Conservation (phyloP, 2,329 filamentous ascomycete genomes). For the Colletotrichum sp. region DNA sequence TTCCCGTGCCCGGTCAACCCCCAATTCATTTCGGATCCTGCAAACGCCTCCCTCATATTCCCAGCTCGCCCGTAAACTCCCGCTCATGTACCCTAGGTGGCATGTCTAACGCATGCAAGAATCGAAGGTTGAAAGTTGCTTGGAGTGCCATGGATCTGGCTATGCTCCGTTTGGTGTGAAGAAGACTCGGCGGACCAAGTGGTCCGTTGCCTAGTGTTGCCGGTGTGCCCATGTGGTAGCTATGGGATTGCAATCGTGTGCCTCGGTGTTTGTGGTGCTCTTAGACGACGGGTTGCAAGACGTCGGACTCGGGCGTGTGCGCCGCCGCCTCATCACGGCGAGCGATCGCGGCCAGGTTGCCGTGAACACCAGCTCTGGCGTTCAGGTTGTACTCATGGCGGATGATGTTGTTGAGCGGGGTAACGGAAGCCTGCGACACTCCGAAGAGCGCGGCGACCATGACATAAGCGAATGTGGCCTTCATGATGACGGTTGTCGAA, state of each 20-base stretch:
- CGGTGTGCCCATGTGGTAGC: too few relatives aligned
- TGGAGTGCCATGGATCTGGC: background rate
- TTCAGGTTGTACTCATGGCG: conserved; percentile 19
- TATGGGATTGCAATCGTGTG: background rate
- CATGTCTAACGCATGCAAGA: conserved; percentile 8
- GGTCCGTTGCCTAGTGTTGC: background rate
- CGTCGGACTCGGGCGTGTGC: background rate
- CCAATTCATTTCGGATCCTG: background rate
- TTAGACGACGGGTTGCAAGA: conserved; percentile 1
- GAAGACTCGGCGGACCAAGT: background rate
- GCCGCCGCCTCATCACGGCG: background rate
- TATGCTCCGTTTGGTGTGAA: background rate
- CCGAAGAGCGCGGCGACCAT: conserved; percentile 9
- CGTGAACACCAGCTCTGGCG: conserved; percentile 14
- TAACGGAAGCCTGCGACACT: conserved; percentile 8
- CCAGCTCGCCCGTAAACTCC: background rate
- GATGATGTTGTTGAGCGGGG: conserved; percentile 18
- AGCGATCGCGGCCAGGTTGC: background rate
- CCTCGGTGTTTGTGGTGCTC: background rate
- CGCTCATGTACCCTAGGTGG: background rate
- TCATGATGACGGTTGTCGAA: background rate
- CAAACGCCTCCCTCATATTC: background rate
- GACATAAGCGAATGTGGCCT: conserved; percentile 6
- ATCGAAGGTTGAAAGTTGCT: background rate
- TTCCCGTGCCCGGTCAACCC: background rate